These are phyloP conservation scores for Acer yangbiense DNA, from an alignment of 345 rosid genomes.

Conservation along the genomic window DNA sequence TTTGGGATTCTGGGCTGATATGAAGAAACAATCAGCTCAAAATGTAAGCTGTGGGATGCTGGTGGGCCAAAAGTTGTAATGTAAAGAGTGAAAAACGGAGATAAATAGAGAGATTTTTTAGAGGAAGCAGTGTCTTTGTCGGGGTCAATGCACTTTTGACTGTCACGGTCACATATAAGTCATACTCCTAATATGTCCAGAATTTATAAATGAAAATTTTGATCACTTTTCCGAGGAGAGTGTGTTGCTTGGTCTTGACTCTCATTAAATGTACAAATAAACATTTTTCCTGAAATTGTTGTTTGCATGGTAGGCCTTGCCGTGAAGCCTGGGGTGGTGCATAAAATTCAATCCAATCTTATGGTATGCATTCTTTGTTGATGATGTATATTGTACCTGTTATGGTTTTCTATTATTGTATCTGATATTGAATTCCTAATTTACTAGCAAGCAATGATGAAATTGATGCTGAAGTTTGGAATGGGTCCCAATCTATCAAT, in stretches of 20 bases:
- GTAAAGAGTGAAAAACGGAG: not conserved
- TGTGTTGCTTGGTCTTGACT: not conserved
- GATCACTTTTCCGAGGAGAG: not conserved
- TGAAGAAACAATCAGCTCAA: not conserved
- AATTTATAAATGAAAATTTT: not conserved
- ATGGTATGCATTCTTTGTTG: slow-evolving; percentile 43
- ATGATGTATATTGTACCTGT: not conserved
- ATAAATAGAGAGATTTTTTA: not conserved
- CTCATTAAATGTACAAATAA: not conserved
- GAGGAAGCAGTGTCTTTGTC: not conserved
- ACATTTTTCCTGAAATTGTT: not conserved
- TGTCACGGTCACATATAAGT: not conserved
- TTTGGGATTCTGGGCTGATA: not conserved
- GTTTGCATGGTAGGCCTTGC: slow-evolving; percentile 65
- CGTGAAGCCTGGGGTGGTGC: slow-evolving; percentile 76
- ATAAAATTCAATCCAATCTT: slow-evolving; percentile 62
- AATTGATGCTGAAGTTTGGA: slow-evolving; percentile 73
- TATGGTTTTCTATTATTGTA: slow-evolving; percentile 14
- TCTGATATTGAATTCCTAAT: slow-evolving; percentile 33
- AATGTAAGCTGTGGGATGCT: not conserved
- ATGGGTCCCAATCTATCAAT: slow-evolving; percentile 36
- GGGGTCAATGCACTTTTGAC: not conserved
- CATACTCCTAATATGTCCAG: slow-evolving; percentile 1
- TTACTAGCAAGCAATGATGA: slow-evolving; percentile 53
- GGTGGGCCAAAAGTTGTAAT: not conserved